A percentile compares a stretch with the other conserved stretches of the same genome.
Conservation (phyloP, 352 stramenopile species). For the Globisporangium echinulatum region DNA sequence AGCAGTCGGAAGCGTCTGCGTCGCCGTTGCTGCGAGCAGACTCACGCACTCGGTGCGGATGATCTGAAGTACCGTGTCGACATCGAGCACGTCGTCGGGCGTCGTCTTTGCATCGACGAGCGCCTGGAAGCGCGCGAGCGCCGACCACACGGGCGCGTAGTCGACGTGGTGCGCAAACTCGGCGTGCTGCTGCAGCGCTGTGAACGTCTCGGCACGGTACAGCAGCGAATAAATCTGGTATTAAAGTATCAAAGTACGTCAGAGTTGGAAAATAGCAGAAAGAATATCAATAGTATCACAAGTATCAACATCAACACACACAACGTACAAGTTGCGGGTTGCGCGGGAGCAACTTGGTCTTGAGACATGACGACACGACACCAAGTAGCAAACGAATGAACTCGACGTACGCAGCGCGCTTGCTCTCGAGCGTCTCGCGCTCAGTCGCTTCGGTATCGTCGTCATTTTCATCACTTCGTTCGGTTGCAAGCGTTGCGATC, state of each 20-base stretch:
- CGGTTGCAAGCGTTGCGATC: slow-evolving; percentile 26
- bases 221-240: slow-evolving; percentile 77
- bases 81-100: slow-evolving; percentile 48
- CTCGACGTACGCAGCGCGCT: slow-evolving; percentile 64
- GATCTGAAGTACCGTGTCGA: slow-evolving; percentile 52
- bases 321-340: slow-evolving; percentile 72
- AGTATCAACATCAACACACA: background rate
- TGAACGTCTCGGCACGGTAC: slow-evolving; percentile 59
- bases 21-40: slow-evolving; percentile 42
- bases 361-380: slow-evolving; percentile 59
- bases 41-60: slow-evolving; percentile 70
- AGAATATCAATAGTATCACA: too few species aligned
- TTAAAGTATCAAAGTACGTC: background rate
- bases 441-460: slow-evolving; percentile 7
- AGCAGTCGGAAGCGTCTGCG: background rate
- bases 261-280: too few species aligned
- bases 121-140: slow-evolving; percentile 51
- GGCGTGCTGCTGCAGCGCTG: slow-evolving; percentile 40
- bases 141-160: slow-evolving; percentile 57
- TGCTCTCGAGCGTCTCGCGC: slow-evolving; percentile 41
- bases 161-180: slow-evolving; percentile 57
- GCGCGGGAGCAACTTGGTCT: slow-evolving; percentile 49
- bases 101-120: slow-evolving; percentile 61
- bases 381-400: slow-evolving; percentile 68
- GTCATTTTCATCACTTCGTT: background rate